phyloP scores from a whole-genome alignment of 768 basidiomycete species.

The Guyanaporus albipodus region DNA sequence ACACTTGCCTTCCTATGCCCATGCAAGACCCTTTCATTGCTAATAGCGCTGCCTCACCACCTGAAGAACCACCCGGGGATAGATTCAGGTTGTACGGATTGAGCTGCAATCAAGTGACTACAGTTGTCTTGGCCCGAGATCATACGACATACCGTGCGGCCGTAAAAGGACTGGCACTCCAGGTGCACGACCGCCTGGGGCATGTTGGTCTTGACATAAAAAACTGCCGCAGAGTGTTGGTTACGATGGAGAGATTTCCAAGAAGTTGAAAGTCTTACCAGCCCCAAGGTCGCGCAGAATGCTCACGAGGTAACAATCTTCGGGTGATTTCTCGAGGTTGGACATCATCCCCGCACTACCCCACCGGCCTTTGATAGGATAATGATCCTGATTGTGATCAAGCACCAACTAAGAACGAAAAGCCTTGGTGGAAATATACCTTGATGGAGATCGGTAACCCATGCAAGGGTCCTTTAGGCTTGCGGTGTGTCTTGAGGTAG shows the following conservation, averaged over 20 bases:
- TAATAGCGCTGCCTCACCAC: slow-evolving; percentile 48
- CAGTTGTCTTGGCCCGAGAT: background rate
- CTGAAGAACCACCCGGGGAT: slow-evolving; percentile 50
- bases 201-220: slow-evolving; percentile 43
- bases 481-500: slow-evolving; percentile 35
- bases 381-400: slow-evolving; percentile 31
- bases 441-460: slow-evolving; percentile 41
- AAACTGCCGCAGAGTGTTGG: slow-evolving; percentile 26
- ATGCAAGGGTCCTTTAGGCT: slow-evolving; percentile 41
- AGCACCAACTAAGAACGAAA: background rate
- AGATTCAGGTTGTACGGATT: slow-evolving; percentile 45
- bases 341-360: slow-evolving; percentile 35
- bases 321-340: slow-evolving; percentile 20
- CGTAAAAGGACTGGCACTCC: slow-evolving; percentile 32
- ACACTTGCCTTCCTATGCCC: slow-evolving; percentile 38
- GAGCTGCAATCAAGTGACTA: slow-evolving; percentile 21
- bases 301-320: slow-evolving; percentile 30
- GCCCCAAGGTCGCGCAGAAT: slow-evolving; percentile 42
- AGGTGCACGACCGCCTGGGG: slow-evolving; percentile 42
- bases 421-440: slow-evolving; percentile 14
- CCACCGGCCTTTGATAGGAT: slow-evolving; percentile 40
- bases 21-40: slow-evolving; percentile 44
- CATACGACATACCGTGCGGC: slow-evolving; percentile 23
- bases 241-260: background rate
- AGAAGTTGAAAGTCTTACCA: slow-evolving; percentile 20